phyloP scores from a whole-genome alignment of 176 grass and related monocot species.

The Hordeum vulgare region MorexV3_pseudomolecules_assembly NC_058520.1:511212682-511213181 shows the following conservation, averaged over 20 bases:
- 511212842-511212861: background rate
- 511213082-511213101: background rate
- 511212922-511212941: background rate
- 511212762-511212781: background rate
- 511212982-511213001: background rate
- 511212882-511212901: background rate
- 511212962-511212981: background rate
- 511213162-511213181: background rate
- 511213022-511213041: background rate
- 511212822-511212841: background rate
- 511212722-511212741: background rate
- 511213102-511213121: background rate
- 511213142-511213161: background rate
- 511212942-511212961: background rate
- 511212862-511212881: background rate
- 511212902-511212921: background rate
- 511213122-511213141: background rate
- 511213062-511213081: background rate
- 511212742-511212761: background rate
- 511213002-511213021: background rate
- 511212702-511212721: background rate
- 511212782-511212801: background rate
- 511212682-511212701: background rate
- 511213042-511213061: background rate
- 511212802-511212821: background rate